These are phyloP conservation scores for Fusarium coffeatum DNA, from an alignment of 2,329 filamentous ascomycete genomes.

Conservation along the genomic window DNA sequence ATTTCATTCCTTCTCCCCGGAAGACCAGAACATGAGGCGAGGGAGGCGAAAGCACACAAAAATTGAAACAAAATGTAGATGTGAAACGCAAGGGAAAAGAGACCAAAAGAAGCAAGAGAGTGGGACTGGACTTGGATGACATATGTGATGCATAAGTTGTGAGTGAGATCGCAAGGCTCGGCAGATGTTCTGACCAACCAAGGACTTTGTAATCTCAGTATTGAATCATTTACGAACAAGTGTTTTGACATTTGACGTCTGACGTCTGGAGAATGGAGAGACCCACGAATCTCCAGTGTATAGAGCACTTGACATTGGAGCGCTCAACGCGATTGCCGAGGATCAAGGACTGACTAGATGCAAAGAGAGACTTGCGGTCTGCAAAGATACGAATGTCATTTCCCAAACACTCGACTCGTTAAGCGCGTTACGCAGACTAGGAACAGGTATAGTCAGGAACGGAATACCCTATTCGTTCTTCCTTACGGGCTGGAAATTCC, in stretches of 20 bases:
- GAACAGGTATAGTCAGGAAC: slow-evolving; percentile 36
- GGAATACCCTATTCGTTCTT: slow-evolving; percentile 1
- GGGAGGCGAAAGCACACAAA: slow-evolving; percentile 13
- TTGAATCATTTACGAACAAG: background rate
- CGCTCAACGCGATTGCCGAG: slow-evolving; percentile 2
- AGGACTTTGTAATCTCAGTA: background rate
- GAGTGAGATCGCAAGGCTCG: slow-evolving; percentile 26
- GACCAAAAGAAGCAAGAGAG: slow-evolving; percentile 6
- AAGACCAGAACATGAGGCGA: background rate
- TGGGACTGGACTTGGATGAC: slow-evolving; percentile 12
- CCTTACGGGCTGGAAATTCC: background rate
- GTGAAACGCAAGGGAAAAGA: background rate
- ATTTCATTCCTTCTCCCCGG: slow-evolving; percentile 4
- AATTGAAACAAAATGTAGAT: background rate
- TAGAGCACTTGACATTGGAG: background rate
- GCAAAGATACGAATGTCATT: background rate
- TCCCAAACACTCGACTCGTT: slow-evolving; percentile 2
- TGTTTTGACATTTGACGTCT: background rate
- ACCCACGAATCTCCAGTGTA: slow-evolving; percentile 6
- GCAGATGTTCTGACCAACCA: slow-evolving; percentile 26
- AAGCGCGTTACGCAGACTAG: slow-evolving; percentile 27
- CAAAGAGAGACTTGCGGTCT: slow-evolving; percentile 4
- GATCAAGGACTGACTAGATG: background rate
- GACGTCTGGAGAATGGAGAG: background rate
- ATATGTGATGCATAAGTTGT: slow-evolving; percentile 32